Evolutionary conservation across 2,329 filamentous ascomycete species (phyloP).

Genomic region (Endocalyx cinctus): DNA sequence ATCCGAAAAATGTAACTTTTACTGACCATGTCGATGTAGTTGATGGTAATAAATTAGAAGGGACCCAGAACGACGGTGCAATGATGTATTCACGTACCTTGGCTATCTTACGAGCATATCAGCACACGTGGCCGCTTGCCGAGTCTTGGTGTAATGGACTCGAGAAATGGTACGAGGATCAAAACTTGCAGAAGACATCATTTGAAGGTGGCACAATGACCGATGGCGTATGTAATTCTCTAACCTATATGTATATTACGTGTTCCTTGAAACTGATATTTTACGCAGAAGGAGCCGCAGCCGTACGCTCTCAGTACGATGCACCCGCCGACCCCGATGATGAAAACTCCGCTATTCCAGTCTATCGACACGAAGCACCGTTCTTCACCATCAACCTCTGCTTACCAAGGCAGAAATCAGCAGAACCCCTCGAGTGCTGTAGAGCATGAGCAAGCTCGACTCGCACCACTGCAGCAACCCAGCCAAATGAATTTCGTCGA

Average conservation of each 20-base stretch:
- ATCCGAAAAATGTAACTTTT: no score
- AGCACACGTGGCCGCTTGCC: constrained; percentile 48
- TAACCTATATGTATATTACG: background rate
- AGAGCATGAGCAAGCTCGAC: constrained; percentile 17
- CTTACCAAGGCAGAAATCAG: constrained; percentile 9
- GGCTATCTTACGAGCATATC: constrained; percentile 42
- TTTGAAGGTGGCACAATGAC: constrained; percentile 44
- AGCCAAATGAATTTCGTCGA: constrained; percentile 17
- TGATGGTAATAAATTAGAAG: constrained; percentile 31
- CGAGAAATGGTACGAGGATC: constrained; percentile 41
- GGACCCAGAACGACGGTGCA: constrained; percentile 36
- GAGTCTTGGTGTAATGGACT: constrained; percentile 48
- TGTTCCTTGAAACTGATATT: constrained; percentile 7
- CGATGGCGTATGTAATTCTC: constrained; percentile 35
- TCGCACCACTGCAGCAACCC: constrained; percentile 22
- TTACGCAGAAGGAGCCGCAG: constrained; percentile 17
- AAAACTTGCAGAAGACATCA: constrained; percentile 33
- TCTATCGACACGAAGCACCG: constrained; percentile 15
- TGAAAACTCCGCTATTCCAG: constrained; percentile 13
- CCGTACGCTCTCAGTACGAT: constrained; percentile 20
- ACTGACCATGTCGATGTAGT: constrained; percentile 15
- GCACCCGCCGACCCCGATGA: constrained; percentile 22
- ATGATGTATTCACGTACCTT: constrained; percentile 43
- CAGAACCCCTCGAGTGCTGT: constrained; percentile 6
- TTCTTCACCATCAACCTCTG: constrained; percentile 17